Evolutionary conservation across 208 protist genomes (phyloP), one percentile per base, ranked within the genome.

Genomic region (Crithidia brevicula): DNA sequence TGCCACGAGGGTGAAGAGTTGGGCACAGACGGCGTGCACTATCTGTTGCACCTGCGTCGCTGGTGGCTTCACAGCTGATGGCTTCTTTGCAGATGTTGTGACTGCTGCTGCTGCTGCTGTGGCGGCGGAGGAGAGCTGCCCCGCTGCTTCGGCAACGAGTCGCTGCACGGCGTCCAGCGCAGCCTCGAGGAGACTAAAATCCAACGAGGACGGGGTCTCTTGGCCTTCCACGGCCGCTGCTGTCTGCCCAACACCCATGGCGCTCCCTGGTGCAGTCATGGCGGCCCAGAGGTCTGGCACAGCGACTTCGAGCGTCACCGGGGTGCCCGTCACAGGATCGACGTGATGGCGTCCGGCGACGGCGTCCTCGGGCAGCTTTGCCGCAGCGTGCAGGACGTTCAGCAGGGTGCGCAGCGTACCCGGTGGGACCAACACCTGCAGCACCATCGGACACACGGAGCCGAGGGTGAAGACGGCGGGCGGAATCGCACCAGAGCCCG

Each of bases 181-280:
- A 1, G 75, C 79, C 62, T 87, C 76, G n/a, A 83, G 71, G 25
- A 91, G 28, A 25, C 61, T 75, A 67, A 81, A 91, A 67, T 91
- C 85, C 20, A 81, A 36, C 42, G 75, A 87, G 13, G 72, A 73
- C 30, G 77, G 74, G 33, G 72, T 83, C 45, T 91, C 85, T 43
- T 77, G 50, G 0, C 56, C 56, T 46, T 43, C 34, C 43, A 57
- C 43, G 16, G 28, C 64, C 22, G 67, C 38, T 10, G 57, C 38
- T 20, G 68, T 30, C 51, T 49, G 46, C 16, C 31, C 25, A 36
- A 38, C 22, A 38, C 62, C 51, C 25, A 67, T 16, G 15, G 67
- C n/a, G 34, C 57, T 62, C 7, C 50, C 59, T 1, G 58, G 42
- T 20, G 68, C 68, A 8, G 59, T 60, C 68, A 74, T 66, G 33